Conservation (phyloP, 768 basidiomycete species). For the Glaciozyma antarctica region DNA sequence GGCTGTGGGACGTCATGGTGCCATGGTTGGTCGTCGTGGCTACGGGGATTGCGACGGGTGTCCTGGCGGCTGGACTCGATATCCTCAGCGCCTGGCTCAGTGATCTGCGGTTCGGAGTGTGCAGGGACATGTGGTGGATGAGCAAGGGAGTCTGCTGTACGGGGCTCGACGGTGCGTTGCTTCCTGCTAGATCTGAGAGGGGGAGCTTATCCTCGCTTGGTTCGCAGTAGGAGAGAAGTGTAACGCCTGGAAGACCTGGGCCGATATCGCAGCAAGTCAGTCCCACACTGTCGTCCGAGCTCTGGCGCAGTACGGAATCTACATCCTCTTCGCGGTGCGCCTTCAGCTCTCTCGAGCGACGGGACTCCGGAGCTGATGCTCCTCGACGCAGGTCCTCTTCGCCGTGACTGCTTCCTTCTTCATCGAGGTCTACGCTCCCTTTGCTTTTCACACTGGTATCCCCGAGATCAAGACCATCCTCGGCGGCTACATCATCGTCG, state of each 20-base stretch:
- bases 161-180: conserved; percentile 31
- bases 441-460: conserved; percentile 85
- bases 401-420: conserved; percentile 54
- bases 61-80: conserved; percentile 30
- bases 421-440: conserved; percentile 32
- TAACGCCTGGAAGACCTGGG: conserved; percentile 66
- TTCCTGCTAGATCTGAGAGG: neutral
- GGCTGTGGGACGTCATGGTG: conserved; percentile 15
- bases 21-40: conserved; percentile 31
- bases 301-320: conserved; percentile 47
- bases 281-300: conserved; percentile 14
- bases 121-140: conserved; percentile 34
- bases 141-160: conserved; percentile 30
- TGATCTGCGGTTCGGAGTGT: conserved; percentile 30
- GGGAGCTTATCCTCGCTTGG: neutral
- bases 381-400: conserved; percentile 71
- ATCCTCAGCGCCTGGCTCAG: conserved; percentile 32
- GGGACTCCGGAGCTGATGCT: neutral
- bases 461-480: conserved; percentile 90
- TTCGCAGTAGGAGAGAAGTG: conserved; percentile 43
- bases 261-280: conserved; percentile 46
- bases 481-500: conserved; percentile 87
- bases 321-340: conserved; percentile 70
- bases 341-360: neutral
- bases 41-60: conserved; percentile 29